A percentile compares a stretch with the other conserved stretches of the same genome.
phyloP scores from a whole-genome alignment of 73 alveolate genomes.

The Tetrahymena elliotti region DNA sequence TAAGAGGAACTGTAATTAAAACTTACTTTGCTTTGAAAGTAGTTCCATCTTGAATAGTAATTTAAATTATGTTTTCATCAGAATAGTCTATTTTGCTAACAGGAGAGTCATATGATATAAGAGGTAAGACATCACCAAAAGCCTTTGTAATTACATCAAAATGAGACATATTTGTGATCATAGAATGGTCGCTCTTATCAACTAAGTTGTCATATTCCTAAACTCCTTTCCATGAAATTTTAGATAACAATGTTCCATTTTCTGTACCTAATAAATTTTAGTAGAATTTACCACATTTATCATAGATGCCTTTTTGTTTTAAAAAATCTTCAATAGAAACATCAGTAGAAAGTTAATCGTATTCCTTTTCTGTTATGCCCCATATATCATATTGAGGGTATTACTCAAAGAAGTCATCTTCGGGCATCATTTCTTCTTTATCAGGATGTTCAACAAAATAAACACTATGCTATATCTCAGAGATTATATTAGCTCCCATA shows the following conservation, averaged over 20 bases:
- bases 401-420: neutral
- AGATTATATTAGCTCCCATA: neutral
- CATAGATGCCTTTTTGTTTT: neutral
- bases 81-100: neutral
- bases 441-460: neutral
- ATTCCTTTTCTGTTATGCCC: neutral
- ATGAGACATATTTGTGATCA: neutral
- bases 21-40: neutral
- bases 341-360: neutral
- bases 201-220: neutral
- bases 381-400: neutral
- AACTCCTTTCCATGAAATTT: neutral
- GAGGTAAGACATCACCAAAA: neutral
- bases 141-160: neutral
- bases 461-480: neutral
- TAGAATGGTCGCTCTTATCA: neutral
- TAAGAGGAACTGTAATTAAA: neutral
- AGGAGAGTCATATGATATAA: neutral
- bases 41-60: neutral
- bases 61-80: neutral
- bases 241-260: neutral
- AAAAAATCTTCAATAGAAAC: neutral
- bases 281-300: neutral
- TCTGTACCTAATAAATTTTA: neutral
- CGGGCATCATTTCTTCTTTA: neutral